Conservation (phyloP, 768 basidiomycete species). For the Calocera viscosa region DNA sequence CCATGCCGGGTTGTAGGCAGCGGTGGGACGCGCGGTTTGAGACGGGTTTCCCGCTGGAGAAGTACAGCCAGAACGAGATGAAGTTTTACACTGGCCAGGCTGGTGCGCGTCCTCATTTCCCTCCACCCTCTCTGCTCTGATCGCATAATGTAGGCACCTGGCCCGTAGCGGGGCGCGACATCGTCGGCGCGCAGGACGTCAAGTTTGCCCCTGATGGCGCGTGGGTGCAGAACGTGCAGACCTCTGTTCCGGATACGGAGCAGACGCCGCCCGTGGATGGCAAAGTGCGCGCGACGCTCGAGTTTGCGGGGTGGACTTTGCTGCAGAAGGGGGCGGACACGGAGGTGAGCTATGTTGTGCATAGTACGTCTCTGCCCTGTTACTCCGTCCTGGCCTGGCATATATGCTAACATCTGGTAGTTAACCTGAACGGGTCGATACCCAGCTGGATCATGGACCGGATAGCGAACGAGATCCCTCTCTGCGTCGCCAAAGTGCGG, state of each 20-base stretch:
- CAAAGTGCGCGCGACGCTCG: constrained; percentile 16
- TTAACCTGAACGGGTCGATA: background rate
- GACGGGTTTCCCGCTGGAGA: background rate
- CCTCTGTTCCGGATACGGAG: constrained; percentile 14
- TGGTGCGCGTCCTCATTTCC: constrained; percentile 12
- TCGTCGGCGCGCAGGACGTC: constrained; percentile 15
- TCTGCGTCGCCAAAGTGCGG: constrained; percentile 1
- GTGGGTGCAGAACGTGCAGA: constrained; percentile 14
- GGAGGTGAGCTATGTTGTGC: constrained; percentile 14
- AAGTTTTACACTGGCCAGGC: constrained; percentile 16
- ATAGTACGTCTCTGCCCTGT: constrained; percentile 9
- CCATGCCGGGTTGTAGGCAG: constrained; percentile 11
- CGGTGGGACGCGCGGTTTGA: constrained; percentile 8
- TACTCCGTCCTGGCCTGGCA: background rate
- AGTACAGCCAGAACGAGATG: background rate
- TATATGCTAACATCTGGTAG: background rate
- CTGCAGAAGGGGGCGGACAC: constrained; percentile 9
- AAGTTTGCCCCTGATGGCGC: constrained; percentile 12
- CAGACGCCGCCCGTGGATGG: constrained; percentile 12
- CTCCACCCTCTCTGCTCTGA: background rate
- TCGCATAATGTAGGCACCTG: background rate
- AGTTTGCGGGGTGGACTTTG: constrained; percentile 14
- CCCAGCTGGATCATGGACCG: background rate
- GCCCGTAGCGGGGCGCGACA: constrained; percentile 9
- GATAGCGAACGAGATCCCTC: constrained; percentile 1